Evolutionary conservation across 2,329 filamentous ascomycete genomes (phyloP), one percentile per base, ranked within the genome.

Genomic region (Rhynchosporium agropyri): DNA sequence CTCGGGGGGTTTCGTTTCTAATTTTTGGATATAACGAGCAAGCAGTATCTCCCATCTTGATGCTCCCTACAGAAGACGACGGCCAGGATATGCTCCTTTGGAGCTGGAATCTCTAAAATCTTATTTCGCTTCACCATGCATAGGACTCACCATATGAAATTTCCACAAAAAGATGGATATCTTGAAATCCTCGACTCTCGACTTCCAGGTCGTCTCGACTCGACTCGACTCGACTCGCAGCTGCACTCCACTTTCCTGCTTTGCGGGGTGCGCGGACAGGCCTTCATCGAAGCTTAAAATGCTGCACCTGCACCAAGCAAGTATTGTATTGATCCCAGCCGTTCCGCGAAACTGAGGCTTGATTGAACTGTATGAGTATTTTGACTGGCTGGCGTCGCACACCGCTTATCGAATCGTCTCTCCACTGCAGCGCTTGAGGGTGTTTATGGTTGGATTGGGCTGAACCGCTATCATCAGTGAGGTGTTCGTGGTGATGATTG

Each of bases 371-470:
- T 26, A 46, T 20, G 43, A 45, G 50, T 40, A 40, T 28, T 10
- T 8, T 40, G 33, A 54, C 36, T 58, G 29, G 50, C 26, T 36
- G 12, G 38, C 28, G 33, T 57, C 38, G 63, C 65, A 66, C 65
- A 66, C 65, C 62, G 65, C 65, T 54, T 65, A 26, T 58, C 60
- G 40, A 26, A 26, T 29, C 15, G n/a, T 7, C 51, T 61, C 63
- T 60, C 63, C 65, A 61, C 65, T 56, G 57, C 49, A 63, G 65
- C 65, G 65, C 65, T 62, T 66, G 57, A 42, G 58, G 51, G 20
- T 36, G 6, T 10, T 36, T 36, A 31, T 36, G 20, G 13, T 57
- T 42, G 51, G 42, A 56, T 62, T 42, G 60, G 60, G 63, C 60
- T 62, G 57, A 60, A 46, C 60, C 60, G 55, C 60, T 60, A 60